phyloP scores from a whole-genome alignment of 768 basidiomycete species.

The Lyophyllum decastes region DNA sequence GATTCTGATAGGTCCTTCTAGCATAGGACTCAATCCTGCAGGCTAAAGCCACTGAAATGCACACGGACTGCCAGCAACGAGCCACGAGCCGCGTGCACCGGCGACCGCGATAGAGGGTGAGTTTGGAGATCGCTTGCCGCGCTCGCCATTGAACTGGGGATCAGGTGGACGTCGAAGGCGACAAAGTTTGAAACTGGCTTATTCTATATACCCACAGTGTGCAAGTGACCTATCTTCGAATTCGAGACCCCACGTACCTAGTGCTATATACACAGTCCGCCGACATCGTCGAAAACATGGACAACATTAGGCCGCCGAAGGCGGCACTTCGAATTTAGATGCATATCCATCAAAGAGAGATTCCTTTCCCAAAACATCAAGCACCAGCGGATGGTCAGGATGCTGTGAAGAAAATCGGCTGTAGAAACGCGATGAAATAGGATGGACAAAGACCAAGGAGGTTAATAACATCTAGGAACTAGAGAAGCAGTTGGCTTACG shows the following conservation, averaged over 20 bases:
- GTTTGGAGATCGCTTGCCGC: no score
- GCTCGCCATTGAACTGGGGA: neutral
- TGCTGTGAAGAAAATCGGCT: slow-evolving; percentile 50
- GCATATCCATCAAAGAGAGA: slow-evolving; percentile 63
- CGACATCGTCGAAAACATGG: no score
- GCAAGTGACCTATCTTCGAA: neutral
- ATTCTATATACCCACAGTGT: neutral
- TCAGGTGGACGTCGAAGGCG: neutral
- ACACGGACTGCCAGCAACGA: no score
- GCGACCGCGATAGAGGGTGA: no score
- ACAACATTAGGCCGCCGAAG: slow-evolving; percentile 34
- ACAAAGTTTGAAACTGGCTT: neutral
- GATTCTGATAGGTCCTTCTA: no score
- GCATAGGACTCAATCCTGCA: no score
- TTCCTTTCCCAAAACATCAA: slow-evolving; percentile 61
- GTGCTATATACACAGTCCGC: neutral
- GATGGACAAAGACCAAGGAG: neutral
- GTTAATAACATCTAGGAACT: neutral
- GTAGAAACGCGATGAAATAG: slow-evolving; percentile 9
- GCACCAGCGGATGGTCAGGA: slow-evolving; percentile 69
- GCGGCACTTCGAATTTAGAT: slow-evolving; percentile 62
- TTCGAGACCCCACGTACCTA: neutral
- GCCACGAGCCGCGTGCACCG: no score
- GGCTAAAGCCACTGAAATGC: no score
- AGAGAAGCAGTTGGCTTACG: slow-evolving; percentile 42